Evolutionary conservation across 331 rosid genomes (phyloP).

Genomic region (Dryas integrifolia): DNA sequence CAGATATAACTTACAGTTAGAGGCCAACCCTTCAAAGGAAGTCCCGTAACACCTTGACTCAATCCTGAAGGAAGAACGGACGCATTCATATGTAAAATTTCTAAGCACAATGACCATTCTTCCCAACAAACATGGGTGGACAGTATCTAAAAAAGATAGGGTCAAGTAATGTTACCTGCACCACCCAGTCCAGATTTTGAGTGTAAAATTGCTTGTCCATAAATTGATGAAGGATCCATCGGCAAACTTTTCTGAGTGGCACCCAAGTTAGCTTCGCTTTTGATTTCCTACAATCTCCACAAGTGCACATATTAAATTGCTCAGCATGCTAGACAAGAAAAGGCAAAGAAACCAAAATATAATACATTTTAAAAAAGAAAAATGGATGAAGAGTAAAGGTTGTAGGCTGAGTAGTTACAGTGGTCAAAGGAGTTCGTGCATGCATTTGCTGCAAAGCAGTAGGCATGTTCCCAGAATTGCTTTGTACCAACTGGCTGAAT

Average conservation of each 20-base stretch:
- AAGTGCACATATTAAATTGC: constrained; percentile 10
- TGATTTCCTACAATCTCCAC: constrained; percentile 57
- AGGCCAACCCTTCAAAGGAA: constrained; percentile 93
- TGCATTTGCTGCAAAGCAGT: constrained; percentile 87
- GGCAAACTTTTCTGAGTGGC: constrained; percentile 68
- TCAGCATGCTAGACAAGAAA: constrained; percentile 23
- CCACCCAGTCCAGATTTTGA: constrained; percentile 74
- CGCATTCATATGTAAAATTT: constrained; percentile 5
- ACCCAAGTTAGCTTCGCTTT: constrained; percentile 62
- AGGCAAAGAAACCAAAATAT: constrained; percentile 16
- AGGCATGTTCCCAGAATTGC: constrained; percentile 65
- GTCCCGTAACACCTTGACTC: constrained; percentile 65
- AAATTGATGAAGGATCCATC: constrained; percentile 71
- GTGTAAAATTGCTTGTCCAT: constrained; percentile 75
- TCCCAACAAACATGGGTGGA: background rate
- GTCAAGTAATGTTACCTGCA: constrained; percentile 47
- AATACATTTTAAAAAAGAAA: constrained; percentile 15
- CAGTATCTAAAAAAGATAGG: background rate
- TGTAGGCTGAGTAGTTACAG: constrained; percentile 41
- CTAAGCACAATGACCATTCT: background rate
- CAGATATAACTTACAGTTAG: constrained; percentile 58
- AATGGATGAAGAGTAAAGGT: constrained; percentile 26
- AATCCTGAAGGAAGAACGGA: constrained; percentile 40
- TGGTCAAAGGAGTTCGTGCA: constrained; percentile 57
- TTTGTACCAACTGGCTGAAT: constrained; percentile 77